These are phyloP conservation scores for Macroventuria anomochaeta DNA, from an alignment of 2,329 filamentous ascomycete species.

Conservation along the genomic window DNA sequence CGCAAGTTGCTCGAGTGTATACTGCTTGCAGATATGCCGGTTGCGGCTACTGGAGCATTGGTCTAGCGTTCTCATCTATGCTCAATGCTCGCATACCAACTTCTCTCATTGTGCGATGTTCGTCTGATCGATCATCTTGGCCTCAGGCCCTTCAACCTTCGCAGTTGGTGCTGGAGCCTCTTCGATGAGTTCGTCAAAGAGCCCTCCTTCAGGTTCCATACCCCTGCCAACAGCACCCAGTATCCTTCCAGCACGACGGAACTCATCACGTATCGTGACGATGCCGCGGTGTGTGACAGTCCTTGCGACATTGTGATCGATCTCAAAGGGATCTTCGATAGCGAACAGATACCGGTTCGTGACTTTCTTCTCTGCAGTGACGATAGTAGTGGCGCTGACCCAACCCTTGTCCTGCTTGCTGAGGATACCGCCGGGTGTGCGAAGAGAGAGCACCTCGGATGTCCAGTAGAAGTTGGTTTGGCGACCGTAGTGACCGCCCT, in stretches of 20 bases:
- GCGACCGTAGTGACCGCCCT: conserved; percentile 28
- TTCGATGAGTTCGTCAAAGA: conserved; percentile 47
- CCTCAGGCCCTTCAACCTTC: conserved; percentile 1
- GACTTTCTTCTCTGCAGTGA: conserved; percentile 70
- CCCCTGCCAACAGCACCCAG: conserved; percentile 37
- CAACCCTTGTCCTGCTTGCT: conserved; percentile 82
- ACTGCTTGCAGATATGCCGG: not conserved
- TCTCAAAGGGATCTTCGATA: conserved; percentile 91
- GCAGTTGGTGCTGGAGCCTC: conserved; percentile 12
- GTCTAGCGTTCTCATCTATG: not conserved
- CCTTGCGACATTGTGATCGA: conserved; percentile 84
- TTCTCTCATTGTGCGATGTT: not conserved
- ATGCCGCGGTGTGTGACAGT: conserved; percentile 86
- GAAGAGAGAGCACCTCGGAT: conserved; percentile 77
- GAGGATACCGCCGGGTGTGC: conserved; percentile 72
- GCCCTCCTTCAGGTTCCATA: conserved; percentile 37
- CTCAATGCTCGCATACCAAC: not conserved
- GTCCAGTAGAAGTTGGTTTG: conserved; percentile 78
- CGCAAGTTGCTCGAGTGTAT: not conserved
- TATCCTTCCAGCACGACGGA: conserved; percentile 78
- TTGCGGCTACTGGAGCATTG: not conserved
- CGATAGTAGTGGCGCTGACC: conserved; percentile 77
- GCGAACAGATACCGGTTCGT: conserved; percentile 83
- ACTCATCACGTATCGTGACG: conserved; percentile 82
- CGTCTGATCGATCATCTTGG: not conserved